Base-by-base conservation (phyloP, 169 alveolate genomes). In the Cryptosporidium ubiquitum region DNA sequence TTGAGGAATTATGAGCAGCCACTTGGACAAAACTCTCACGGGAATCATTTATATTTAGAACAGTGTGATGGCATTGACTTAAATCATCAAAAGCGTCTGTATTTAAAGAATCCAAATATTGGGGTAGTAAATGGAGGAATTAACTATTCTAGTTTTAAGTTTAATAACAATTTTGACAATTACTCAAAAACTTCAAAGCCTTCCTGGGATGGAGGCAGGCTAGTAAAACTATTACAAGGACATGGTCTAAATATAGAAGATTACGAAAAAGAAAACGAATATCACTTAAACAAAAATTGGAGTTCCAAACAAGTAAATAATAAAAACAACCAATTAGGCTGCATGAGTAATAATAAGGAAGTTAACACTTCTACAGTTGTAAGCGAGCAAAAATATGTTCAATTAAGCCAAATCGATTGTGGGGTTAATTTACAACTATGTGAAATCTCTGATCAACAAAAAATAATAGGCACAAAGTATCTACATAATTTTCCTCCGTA, bases 191-290 rank as follows among this genome's bases (percentile, higher is more conserved):
- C 52, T 26, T 39, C 84, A 40, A 79, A 79, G 33, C 89, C 89
- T 61, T 79, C 89, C 39, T 79, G 89, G 89, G 89, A 79, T 79
- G 89, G 89, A 40, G 89, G 89, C 5, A 58, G 89, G 29, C 35
- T 79, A 60, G 89, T 79, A 9, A 79, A 79, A 31, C 75, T 79
- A 18, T 58, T 79, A 79, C 89, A 79, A 79, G 89, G 89, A 6
- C 89, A 79, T 64, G 89, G 89, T 1, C 37, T 79, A 42, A 79
- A 79, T 47, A 79, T 79, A 12, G 74, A 79, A 26, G n/a, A 40
- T 61, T 79, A 47, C 23, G 89, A 79, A 61, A 64, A 64, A 10
- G 61, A 79, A 14, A 40, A 29, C 55, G 55, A 60, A 7, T 7
- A 20, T 20, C 44, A 44, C 18, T 23, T 12, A 33, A 73, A n/a